These are phyloP conservation scores for Colletotrichum cereale DNA, from an alignment of 2,329 filamentous ascomycete genomes.

Conservation along the genomic window DNA sequence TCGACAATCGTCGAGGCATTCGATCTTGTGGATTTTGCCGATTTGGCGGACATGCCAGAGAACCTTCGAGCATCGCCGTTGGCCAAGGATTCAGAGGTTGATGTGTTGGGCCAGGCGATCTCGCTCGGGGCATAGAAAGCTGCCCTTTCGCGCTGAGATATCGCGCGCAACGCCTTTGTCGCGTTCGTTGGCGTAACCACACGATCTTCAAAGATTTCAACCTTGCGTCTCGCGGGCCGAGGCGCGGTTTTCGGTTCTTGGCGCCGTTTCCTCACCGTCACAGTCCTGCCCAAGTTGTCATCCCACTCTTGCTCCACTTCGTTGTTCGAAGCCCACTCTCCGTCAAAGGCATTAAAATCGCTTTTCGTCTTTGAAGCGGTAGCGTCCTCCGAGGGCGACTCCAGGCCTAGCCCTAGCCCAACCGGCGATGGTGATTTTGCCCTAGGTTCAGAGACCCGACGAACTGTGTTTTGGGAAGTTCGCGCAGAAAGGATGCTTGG, in stretches of 20 bases:
- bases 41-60: slow-evolving; percentile 67
- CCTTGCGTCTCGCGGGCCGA: slow-evolving; percentile 45
- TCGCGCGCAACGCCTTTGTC: slow-evolving; percentile 61
- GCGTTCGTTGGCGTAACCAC: slow-evolving; percentile 64
- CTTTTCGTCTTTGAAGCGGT: slow-evolving; percentile 58
- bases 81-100: slow-evolving; percentile 55
- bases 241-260: slow-evolving; percentile 39
- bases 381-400: slow-evolving; percentile 49
- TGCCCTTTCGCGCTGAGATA: slow-evolving; percentile 59
- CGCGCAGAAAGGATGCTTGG: slow-evolving; percentile 54
- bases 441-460: slow-evolving; percentile 51
- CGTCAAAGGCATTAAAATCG: slow-evolving; percentile 69
- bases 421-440: slow-evolving; percentile 37
- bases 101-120: slow-evolving; percentile 47
- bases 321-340: slow-evolving; percentile 64
- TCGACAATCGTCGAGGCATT: slow-evolving; percentile 69
- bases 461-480: slow-evolving; percentile 60
- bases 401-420: slow-evolving; percentile 37
- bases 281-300: slow-evolving; percentile 65
- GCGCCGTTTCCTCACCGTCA: slow-evolving; percentile 63
- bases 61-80: slow-evolving; percentile 61
- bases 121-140: slow-evolving; percentile 53
- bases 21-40: slow-evolving; percentile 67
- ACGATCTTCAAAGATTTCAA: slow-evolving; percentile 62
- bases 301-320: slow-evolving; percentile 69